A percentile compares a stretch with the other conserved stretches of the same genome.
phyloP scores from a whole-genome alignment of 257 asterid genomes.

The Penstemon eatonii region DNA sequence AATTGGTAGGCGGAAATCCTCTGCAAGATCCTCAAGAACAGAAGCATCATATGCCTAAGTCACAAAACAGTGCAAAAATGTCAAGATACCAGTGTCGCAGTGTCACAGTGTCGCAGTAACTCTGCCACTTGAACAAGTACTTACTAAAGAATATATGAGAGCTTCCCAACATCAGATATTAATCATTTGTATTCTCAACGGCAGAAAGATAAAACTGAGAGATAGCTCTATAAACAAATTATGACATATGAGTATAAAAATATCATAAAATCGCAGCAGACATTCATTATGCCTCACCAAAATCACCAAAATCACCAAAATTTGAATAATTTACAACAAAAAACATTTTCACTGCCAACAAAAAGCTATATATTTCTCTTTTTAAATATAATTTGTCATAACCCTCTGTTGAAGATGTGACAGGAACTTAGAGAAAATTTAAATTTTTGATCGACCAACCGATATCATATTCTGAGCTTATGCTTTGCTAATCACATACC shows the following conservation, averaged over 20 bases:
- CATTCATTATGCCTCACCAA: background rate
- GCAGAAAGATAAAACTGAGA: background rate
- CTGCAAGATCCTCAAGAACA: constrained; percentile 86
- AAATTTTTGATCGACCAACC: background rate
- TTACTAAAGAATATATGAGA: background rate
- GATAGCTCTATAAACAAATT: background rate
- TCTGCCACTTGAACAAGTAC: constrained; percentile 7
- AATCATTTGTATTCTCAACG: background rate
- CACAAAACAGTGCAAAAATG: constrained; percentile 26
- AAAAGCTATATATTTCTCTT: background rate
- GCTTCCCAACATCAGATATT: background rate
- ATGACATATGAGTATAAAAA: background rate
- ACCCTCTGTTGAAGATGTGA: background rate
- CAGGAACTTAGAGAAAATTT: background rate
- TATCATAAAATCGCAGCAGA: background rate
- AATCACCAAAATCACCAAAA: background rate
- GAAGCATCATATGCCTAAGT: constrained; percentile 63
- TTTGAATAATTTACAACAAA: background rate
- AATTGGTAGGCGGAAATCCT: constrained; percentile 87
- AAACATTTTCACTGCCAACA: background rate
- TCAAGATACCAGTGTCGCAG: constrained; percentile 4
- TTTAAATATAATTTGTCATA: background rate
- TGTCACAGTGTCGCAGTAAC: background rate
- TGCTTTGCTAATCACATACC: constrained; percentile 37
- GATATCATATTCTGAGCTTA: background rate